A percentile compares a stretch with the other conserved stretches of the same genome.
These are phyloP conservation scores for Cocos nucifera DNA, from an alignment of 176 grass and related monocot genomes.

Conservation along the genomic window DNA sequence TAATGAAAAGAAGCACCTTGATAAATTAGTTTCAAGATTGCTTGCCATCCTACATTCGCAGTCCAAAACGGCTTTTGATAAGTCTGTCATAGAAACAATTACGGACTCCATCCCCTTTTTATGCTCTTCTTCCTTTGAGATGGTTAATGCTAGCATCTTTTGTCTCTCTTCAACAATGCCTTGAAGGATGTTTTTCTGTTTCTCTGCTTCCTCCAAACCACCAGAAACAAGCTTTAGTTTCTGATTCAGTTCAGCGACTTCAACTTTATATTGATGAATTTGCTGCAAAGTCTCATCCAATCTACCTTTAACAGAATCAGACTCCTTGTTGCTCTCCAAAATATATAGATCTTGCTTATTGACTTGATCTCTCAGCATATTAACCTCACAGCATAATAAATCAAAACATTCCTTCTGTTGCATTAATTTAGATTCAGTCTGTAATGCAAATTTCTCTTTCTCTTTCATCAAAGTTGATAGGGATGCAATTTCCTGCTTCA, in stretches of 20 bases:
- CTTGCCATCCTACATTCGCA: slow-evolving; percentile 25
- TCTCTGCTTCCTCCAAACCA: slow-evolving; percentile 28
- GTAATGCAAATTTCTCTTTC: slow-evolving; percentile 31
- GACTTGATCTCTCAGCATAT: slow-evolving; percentile 38
- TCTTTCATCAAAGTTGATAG: slow-evolving; percentile 23
- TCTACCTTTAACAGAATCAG: slow-evolving; percentile 18
- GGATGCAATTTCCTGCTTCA: slow-evolving; percentile 29
- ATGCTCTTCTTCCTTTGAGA: slow-evolving; percentile 34
- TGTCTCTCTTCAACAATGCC: slow-evolving; percentile 38
- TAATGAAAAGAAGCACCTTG: slow-evolving; percentile 38
- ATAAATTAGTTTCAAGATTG: slow-evolving; percentile 34
- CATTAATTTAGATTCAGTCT: slow-evolving; percentile 26
- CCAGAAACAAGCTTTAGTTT: slow-evolving; percentile 19
- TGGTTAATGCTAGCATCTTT: slow-evolving; percentile 18
- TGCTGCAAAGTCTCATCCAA: slow-evolving; percentile 36
- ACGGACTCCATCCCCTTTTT: slow-evolving; percentile 21
- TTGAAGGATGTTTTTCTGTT: slow-evolving; percentile 32
- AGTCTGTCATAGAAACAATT: slow-evolving; percentile 26
- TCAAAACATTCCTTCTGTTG: slow-evolving; percentile 20
- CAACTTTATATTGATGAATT: slow-evolving; percentile 28
- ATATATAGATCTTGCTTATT: slow-evolving; percentile 29
- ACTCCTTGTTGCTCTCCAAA: slow-evolving; percentile 33
- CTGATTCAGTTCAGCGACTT: slow-evolving; percentile 24
- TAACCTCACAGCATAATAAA: slow-evolving; percentile 24
- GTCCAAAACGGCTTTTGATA: slow-evolving; percentile 22